Conservation (phyloP, 2,329 filamentous ascomycete species). For the Aspergillus amoenus region DNA sequence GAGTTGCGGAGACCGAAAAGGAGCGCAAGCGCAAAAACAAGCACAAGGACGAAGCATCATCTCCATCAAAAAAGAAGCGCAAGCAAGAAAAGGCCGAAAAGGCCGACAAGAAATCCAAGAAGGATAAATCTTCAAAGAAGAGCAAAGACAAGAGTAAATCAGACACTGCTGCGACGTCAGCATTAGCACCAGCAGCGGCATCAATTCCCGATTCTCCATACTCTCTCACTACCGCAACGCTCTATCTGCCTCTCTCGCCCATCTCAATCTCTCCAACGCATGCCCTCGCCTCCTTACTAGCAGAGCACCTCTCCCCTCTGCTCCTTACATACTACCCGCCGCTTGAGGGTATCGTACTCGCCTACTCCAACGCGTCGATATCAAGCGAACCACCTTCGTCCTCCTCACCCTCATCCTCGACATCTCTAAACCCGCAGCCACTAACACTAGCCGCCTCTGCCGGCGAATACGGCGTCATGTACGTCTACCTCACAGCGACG, state of each 20-base stretch:
- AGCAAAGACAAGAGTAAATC: slow-evolving; percentile 28
- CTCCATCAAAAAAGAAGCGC: slow-evolving; percentile 42
- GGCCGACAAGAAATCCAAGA: slow-evolving; percentile 23
- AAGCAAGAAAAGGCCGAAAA: slow-evolving; percentile 33
- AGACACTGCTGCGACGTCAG: slow-evolving; percentile 18
- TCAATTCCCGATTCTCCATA: slow-evolving; percentile 62
- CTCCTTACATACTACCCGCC: slow-evolving; percentile 64
- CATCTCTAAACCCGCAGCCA: slow-evolving; percentile 34
- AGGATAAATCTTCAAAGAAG: slow-evolving; percentile 11
- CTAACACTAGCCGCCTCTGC: slow-evolving; percentile 48
- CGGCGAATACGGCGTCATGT: slow-evolving; percentile 83
- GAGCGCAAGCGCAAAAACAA: slow-evolving; percentile 47
- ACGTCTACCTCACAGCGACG: slow-evolving; percentile 84
- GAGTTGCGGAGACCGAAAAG: slow-evolving; percentile 28
- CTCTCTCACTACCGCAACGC: slow-evolving; percentile 73
- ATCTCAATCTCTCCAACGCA: slow-evolving; percentile 53
- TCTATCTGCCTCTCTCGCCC: slow-evolving; percentile 64
- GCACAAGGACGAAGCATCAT: slow-evolving; percentile 42
- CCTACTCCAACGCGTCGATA: slow-evolving; percentile 50
- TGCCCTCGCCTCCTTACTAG: slow-evolving; percentile 58
- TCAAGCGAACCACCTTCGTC: slow-evolving; percentile 38
- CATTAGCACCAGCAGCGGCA: slow-evolving; percentile 31
- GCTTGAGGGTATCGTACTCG: slow-evolving; percentile 57
- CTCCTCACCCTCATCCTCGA: slow-evolving; percentile 30
- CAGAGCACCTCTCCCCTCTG: slow-evolving; percentile 61